These are phyloP conservation scores for Penicillium salamii DNA, from an alignment of 495 filamentous ascomycete species.

Conservation along the genomic window DNA sequence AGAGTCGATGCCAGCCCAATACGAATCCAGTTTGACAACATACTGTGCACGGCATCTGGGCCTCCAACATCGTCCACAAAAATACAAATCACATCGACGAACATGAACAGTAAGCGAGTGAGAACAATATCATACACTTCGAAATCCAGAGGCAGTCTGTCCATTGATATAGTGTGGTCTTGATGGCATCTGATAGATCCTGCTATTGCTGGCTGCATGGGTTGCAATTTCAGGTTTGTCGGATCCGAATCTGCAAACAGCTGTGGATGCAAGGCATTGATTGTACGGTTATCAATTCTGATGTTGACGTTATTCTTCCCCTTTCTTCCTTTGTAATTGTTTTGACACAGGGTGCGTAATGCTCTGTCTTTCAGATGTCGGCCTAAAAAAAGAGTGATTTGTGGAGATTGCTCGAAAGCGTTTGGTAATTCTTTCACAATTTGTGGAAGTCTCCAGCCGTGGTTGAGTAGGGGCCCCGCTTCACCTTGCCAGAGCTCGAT, in stretches of 20 bases:
- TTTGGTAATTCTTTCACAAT: not conserved
- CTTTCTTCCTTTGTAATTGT: conserved; percentile 3
- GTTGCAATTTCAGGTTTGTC: not conserved
- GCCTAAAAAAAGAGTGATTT: conserved; percentile 11
- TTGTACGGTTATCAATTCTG: conserved; percentile 8
- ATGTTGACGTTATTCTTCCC: conserved; percentile 3
- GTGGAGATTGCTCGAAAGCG: conserved; percentile 2
- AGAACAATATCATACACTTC: conserved; percentile 6
- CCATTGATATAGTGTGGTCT: conserved; percentile 1
- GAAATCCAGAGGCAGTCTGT: not conserved
- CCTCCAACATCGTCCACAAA: conserved; percentile 14
- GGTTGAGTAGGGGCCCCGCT: not conserved
- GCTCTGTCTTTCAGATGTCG: conserved; percentile 6
- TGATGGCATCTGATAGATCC: not conserved
- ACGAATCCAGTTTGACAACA: conserved; percentile 5
- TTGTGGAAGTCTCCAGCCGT: not conserved
- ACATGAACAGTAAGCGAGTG: conserved; percentile 5
- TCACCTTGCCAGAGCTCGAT: not conserved
- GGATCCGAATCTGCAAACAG: conserved; percentile 12
- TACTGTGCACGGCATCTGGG: not conserved
- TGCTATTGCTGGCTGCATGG: not conserved
- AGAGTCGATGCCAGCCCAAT: conserved; percentile 4
- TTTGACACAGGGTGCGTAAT: conserved; percentile 9
- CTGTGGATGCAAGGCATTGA: conserved; percentile 4
- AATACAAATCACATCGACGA: conserved; percentile 10